Conservation (phyloP, 2,329 filamentous ascomycete species). For the Monosporascus cannonballus region DNA sequence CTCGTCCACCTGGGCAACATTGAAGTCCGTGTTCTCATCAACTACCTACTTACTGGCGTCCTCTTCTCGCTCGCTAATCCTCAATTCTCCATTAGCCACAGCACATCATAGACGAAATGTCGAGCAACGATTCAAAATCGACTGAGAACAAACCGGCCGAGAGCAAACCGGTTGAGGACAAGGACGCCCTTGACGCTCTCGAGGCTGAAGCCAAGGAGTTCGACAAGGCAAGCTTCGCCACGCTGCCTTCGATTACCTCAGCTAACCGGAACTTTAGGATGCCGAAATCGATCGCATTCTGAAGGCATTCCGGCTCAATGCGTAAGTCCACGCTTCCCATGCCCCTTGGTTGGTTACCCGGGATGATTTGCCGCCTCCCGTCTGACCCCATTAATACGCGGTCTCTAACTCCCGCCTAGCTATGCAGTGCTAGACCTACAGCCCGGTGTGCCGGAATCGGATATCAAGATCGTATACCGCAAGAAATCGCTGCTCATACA, state of each 20-base stretch:
- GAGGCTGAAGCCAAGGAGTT: constrained; percentile 85
- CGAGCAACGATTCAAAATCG: constrained; percentile 23
- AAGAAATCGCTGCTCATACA: constrained; percentile 99
- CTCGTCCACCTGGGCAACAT: too few species aligned
- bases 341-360: neutral
- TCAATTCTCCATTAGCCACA: neutral
- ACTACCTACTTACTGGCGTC: too few species aligned
- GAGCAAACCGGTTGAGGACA: constrained; percentile 41
- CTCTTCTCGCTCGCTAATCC: neutral
- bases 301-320: constrained; percentile 73
- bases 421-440: constrained; percentile 95
- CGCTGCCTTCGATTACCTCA: neutral
- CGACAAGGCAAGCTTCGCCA: constrained; percentile 59
- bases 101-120: neutral
- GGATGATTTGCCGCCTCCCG: too few species aligned
- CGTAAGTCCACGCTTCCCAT: constrained; percentile 31
- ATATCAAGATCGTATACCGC: constrained; percentile 92
- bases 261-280: constrained; percentile 53
- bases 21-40: too few species aligned
- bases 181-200: constrained; percentile 73
- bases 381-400: neutral
- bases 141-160: constrained; percentile 28
- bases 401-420: constrained; percentile 31
- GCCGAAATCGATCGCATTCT: constrained; percentile 93
- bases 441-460: constrained; percentile 88